These are phyloP conservation scores for Eucalyptus cladocalyx DNA, from an alignment of 345 rosid genomes.

Conservation along the genomic window DNA sequence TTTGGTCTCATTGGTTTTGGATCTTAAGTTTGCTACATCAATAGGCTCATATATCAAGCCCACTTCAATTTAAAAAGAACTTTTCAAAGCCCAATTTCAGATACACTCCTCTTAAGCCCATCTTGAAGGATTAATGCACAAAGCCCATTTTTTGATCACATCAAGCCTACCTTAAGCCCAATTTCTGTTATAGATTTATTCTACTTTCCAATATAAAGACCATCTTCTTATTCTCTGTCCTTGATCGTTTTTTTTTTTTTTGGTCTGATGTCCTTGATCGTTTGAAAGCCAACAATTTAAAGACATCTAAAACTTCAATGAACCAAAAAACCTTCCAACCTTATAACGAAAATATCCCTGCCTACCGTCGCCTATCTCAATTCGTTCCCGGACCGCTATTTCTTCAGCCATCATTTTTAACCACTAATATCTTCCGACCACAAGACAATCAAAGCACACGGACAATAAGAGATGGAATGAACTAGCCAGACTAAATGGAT, in stretches of 20 bases:
- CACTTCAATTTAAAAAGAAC: not conserved
- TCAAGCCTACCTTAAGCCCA: not conserved
- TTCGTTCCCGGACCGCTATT: no score
- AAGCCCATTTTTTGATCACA: not conserved
- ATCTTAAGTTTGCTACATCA: not conserved
- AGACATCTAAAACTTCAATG: not conserved
- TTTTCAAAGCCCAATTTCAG: not conserved
- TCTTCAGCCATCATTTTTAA: no score
- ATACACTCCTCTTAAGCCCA: not conserved
- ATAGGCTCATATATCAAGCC: not conserved
- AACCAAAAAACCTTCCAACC: not conserved
- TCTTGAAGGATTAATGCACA: not conserved
- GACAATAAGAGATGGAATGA: not conserved
- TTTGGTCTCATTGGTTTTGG: not conserved
- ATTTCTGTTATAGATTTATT: not conserved
- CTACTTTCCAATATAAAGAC: not conserved
- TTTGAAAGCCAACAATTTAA: not conserved
- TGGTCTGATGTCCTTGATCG: not conserved
- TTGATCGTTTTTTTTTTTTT: no score
- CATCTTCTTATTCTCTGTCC: not conserved
- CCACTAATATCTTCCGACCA: no score
- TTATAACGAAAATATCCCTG: no score
- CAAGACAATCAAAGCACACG: not conserved
- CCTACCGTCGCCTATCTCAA: no score
- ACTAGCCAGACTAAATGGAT: not conserved